Base-by-base conservation (phyloP, 768 basidiomycete genomes). In the Suillus subluteus region DNA sequence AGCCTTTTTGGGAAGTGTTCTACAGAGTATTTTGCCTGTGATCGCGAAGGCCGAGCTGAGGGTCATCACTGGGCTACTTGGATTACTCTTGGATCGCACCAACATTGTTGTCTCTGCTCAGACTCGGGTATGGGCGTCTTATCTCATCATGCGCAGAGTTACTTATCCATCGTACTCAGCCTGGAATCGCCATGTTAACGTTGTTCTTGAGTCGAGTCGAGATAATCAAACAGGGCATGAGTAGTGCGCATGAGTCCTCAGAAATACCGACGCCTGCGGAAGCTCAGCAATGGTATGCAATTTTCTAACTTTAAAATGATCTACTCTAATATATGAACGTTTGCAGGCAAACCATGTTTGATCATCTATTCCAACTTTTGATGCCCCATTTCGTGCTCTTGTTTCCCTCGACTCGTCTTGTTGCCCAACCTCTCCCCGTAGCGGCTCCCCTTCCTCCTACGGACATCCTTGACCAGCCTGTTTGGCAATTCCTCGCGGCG, bases 401-500 rank as follows among this genome's bases (percentile, higher is more conserved):
- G 32, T 99, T 99, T 86, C 96, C 98, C 1, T 98, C 97, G 4
- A 90, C 91, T 21, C 90, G 95, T 62, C 87, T 88, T 61, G 75
- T 82, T 59, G 79, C 77, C 62, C 76, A 86, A 70, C 83, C 73
- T 67, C 68, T 68, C 66, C 79, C 74, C 13, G 66, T 63, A 65
- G 15, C 71, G 66, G 54, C 76, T 74, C 46, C 80, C 77, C 56
- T 79, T 37, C 79, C 78, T 46, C 76, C 82, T 35, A 83, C 84
- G 40, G 91, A 92, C 74, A 82, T 86, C 66, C 83, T 91, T 64
- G 95, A 97, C 79, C 92, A 93, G 76, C 93, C 92, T 16, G 92
- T 95, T n/a, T 98, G 96, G 95, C 91, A 93, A 75, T 94, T 96
- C 83, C 85, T 98, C 43, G 94, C 95, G 8, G 89, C 94, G 2